Evolutionary conservation across 176 grass and related monocot species (phyloP).

Genomic region (Carex parvula): DNA sequence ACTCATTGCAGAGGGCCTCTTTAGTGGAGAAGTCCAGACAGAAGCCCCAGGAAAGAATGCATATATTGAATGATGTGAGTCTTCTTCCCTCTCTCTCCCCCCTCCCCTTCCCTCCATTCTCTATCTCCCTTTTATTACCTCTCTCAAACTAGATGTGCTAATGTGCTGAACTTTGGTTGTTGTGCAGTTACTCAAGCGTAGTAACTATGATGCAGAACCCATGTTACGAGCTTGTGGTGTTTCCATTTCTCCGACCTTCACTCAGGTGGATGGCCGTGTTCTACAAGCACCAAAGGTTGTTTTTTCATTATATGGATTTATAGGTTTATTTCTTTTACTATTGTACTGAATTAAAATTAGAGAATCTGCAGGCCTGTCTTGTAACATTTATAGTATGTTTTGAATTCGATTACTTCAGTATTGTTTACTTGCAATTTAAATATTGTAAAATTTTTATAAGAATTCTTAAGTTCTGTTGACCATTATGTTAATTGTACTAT

Average conservation of each 20-base stretch:
- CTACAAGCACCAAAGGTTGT: slow-evolving; percentile 62
- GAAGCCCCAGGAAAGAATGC: slow-evolving; percentile 84
- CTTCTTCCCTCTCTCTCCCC: neutral
- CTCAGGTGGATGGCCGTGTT: slow-evolving; percentile 59
- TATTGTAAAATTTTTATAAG: neutral
- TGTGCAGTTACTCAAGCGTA: slow-evolving; percentile 45
- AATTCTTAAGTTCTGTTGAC: neutral
- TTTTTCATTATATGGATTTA: neutral
- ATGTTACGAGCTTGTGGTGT: slow-evolving; percentile 71
- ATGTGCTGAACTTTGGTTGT: neutral
- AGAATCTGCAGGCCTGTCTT: neutral
- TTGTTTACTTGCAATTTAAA: neutral
- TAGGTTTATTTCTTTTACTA: neutral
- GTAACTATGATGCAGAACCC: slow-evolving; percentile 62
- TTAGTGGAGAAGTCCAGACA: slow-evolving; percentile 95
- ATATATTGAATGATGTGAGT: slow-evolving; percentile 53
- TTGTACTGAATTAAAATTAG: neutral
- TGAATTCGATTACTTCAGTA: no score
- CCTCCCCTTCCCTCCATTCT: no score
- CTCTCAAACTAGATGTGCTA: neutral
- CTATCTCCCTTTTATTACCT: neutral
- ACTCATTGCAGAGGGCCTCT: slow-evolving; percentile 53
- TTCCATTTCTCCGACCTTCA: slow-evolving; percentile 54
- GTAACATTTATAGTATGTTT: neutral
- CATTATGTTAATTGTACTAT: neutral